phyloP scores from a whole-genome alignment of 371 early-diverging fungal species.

The Basidiobolus meristosporus region DNA sequence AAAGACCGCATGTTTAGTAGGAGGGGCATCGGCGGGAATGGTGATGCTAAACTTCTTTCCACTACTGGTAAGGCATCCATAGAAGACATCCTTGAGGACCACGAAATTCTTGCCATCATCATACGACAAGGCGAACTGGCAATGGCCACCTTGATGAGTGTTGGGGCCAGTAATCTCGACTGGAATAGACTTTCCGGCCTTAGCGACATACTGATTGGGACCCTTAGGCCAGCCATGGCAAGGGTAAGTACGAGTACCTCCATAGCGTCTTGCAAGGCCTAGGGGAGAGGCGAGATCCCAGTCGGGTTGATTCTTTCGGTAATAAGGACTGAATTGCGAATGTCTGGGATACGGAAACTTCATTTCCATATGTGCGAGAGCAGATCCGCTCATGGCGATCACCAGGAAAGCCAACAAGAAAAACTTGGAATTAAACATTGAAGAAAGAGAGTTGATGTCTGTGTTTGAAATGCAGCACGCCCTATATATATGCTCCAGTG shows the following conservation, averaged over 20 bases:
- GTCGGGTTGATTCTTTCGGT: slow-evolving; percentile 1
- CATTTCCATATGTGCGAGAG: slow-evolving; percentile 10
- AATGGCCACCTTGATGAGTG: slow-evolving; percentile 36
- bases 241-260: slow-evolving; percentile 2
- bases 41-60: slow-evolving; percentile 14
- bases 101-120: slow-evolving; percentile 38
- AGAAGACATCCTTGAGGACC: slow-evolving; percentile 25
- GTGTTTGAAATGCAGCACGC: too few species aligned
- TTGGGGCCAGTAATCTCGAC: slow-evolving; percentile 6
- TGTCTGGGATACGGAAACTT: slow-evolving; percentile 12
- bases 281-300: slow-evolving; percentile 8
- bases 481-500: too few species aligned
- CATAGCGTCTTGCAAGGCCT: slow-evolving; percentile 2
- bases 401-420: not conserved
- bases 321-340: slow-evolving; percentile 4
- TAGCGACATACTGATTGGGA: slow-evolving; percentile 3
- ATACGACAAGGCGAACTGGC: slow-evolving; percentile 43
- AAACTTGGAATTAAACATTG: too few species aligned
- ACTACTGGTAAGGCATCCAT: slow-evolving; percentile 8
- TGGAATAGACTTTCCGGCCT: slow-evolving; percentile 11
- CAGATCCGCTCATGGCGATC: not conserved
- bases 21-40: slow-evolving; percentile 28
- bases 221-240: slow-evolving; percentile 6
- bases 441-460: too few species aligned
- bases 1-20: slow-evolving; percentile 13